phyloP scores from a whole-genome alignment of 768 basidiomycete species.

The Boletus sensibilis region DNA sequence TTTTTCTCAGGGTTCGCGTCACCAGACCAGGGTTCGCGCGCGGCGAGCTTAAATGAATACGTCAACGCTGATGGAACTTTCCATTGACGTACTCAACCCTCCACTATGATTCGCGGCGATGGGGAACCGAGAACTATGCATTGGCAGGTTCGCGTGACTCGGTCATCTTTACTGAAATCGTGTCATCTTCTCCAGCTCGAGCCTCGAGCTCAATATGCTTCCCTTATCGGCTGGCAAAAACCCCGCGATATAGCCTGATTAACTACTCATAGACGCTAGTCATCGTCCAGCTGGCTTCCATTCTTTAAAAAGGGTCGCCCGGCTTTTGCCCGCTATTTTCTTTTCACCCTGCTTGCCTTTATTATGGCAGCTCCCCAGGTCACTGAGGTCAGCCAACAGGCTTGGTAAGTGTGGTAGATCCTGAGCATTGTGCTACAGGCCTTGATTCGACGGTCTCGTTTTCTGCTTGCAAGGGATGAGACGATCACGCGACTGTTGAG shows the following conservation, averaged over 20 bases:
- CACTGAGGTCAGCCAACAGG: constrained; percentile 60
- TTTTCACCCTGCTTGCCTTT: constrained; percentile 39
- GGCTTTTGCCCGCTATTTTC: constrained; percentile 20
- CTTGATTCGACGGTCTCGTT: constrained; percentile 20
- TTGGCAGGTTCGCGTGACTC: constrained; percentile 29
- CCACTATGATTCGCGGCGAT: constrained; percentile 26
- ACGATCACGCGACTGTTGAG: constrained; percentile 61
- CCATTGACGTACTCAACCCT: constrained; percentile 33
- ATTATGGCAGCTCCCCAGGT: constrained; percentile 55
- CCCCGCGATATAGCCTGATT: constrained; percentile 54
- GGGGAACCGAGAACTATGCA: constrained; percentile 22
- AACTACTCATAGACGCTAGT: constrained; percentile 44
- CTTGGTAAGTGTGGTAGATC: constrained; percentile 50
- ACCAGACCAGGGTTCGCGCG: constrained; percentile 17
- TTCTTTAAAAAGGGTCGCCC: constrained; percentile 38
- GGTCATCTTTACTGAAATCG: constrained; percentile 21
- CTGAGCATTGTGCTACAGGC: constrained; percentile 11
- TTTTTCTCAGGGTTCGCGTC: constrained; percentile 24
- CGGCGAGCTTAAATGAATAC: constrained; percentile 28
- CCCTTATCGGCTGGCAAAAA: constrained; percentile 44
- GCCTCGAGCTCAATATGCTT: constrained; percentile 22
- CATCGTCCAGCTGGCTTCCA: constrained; percentile 28
- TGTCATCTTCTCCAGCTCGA: constrained; percentile 22
- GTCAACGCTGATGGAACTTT: constrained; percentile 35
- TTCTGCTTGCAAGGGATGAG: constrained; percentile 56